Evolutionary conservation across 202 grass and related monocot genomes (phyloP).

Genomic region (Setaria italica): DNA sequence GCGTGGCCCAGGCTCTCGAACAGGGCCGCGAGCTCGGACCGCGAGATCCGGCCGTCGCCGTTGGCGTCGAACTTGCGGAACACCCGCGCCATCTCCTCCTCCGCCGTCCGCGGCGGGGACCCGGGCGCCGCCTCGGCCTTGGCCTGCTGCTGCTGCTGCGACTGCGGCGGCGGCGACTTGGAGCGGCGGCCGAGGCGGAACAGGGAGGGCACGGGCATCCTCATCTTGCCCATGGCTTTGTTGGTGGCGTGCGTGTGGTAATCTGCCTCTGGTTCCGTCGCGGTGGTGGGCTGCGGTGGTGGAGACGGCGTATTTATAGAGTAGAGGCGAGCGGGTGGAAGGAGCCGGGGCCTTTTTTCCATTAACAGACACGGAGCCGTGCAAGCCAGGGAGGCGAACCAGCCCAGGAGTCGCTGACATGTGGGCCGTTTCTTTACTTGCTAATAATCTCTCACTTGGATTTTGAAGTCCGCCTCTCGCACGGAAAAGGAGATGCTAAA

Average conservation of each 20-base stretch:
- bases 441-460: no score
- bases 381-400: background rate
- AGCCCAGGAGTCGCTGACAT: background rate
- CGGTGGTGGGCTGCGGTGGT: background rate
- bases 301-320: conserved; percentile 40
- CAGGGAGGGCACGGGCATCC: conserved; percentile 47
- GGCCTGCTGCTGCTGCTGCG: no score
- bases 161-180: conserved; percentile 27
- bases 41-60: conserved; percentile 88
- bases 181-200: conserved; percentile 31
- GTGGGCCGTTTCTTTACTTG: background rate
- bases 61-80: conserved; percentile 94
- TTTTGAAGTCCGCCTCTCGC: background rate
- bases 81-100: conserved; percentile 76
- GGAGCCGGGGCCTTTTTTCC: background rate
- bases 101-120: conserved; percentile 20
- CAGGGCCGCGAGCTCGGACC: conserved; percentile 72
- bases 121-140: background rate
- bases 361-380: background rate
- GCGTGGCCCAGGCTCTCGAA: conserved; percentile 80
- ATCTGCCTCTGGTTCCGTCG: background rate
- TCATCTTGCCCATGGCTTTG: conserved; percentile 62
- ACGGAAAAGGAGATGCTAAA: background rate
- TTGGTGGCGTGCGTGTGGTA: background rate
- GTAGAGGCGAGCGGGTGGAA: rapidly evolving